phyloP scores from a whole-genome alignment of 108 stramenopile genomes.

The Fragilariopsis cylindrus region DNA sequence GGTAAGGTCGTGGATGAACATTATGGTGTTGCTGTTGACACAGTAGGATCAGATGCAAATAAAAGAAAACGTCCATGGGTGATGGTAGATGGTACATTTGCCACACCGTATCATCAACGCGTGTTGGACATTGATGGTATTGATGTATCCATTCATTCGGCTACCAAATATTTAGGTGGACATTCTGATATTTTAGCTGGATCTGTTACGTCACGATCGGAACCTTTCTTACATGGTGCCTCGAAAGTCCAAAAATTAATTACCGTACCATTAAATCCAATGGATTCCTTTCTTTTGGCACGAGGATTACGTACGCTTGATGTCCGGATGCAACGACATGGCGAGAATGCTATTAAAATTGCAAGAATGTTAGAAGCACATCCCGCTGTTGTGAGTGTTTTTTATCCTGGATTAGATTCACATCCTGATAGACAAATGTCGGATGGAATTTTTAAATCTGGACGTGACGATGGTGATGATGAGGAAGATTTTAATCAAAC shows the following conservation, averaged over 20 bases:
- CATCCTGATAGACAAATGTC: slow-evolving; percentile 54
- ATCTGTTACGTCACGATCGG: slow-evolving; percentile 42
- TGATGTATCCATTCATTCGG: slow-evolving; percentile 82
- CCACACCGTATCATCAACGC: slow-evolving; percentile 61
- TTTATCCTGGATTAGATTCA: slow-evolving; percentile 55
- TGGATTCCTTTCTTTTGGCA: slow-evolving; percentile 85
- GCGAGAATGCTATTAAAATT: slow-evolving; percentile 60
- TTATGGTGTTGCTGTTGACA: slow-evolving; percentile 40
- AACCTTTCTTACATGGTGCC: slow-evolving; percentile 47
- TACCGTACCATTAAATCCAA: slow-evolving; percentile 79
- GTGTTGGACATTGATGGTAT: slow-evolving; percentile 74
- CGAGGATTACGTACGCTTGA: slow-evolving; percentile 89
- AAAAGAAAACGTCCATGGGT: slow-evolving; percentile 29
- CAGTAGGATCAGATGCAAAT: slow-evolving; percentile 19
- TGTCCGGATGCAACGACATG: slow-evolving; percentile 68
- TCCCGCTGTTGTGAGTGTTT: slow-evolving; percentile 45
- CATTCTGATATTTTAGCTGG: slow-evolving; percentile 91
- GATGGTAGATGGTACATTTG: slow-evolving; percentile 82
- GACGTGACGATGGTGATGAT: slow-evolving; percentile 40
- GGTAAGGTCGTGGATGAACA: slow-evolving; percentile 58
- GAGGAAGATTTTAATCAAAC: slow-evolving; percentile 38
- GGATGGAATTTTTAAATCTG: slow-evolving; percentile 39
- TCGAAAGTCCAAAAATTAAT: slow-evolving; percentile 80
- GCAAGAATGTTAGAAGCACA: slow-evolving; percentile 67
- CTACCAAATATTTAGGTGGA: slow-evolving; percentile 91